phyloP scores from a whole-genome alignment of 257 asterid genomes.

The Misopates orontium region DNA sequence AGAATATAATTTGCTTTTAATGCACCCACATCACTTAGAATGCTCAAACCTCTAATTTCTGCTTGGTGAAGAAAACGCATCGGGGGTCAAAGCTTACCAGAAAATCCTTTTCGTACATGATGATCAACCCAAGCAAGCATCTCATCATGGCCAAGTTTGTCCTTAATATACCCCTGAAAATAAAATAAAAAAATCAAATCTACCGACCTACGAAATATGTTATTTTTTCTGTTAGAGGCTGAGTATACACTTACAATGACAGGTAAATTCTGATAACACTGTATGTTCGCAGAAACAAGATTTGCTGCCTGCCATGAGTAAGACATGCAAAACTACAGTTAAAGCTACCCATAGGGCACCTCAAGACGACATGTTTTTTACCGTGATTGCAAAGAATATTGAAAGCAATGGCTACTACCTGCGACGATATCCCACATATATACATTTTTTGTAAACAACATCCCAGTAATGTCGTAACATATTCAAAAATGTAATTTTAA shows the following conservation, averaged over 20 bases:
- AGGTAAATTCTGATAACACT: conserved; percentile 58
- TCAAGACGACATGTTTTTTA: no score
- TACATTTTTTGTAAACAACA: no score
- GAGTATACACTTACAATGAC: conserved; percentile 46
- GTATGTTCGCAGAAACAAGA: conserved; percentile 57
- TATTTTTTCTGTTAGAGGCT: no score
- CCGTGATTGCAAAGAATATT: no score
- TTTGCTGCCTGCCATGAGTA: conserved; percentile 56
- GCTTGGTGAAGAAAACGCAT: not conserved
- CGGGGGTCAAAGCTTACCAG: conserved; percentile 47
- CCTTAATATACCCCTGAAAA: conserved; percentile 51
- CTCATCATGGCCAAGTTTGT: conserved; percentile 74
- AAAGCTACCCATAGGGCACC: not conserved
- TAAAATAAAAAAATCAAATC: no score
- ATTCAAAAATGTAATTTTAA: no score
- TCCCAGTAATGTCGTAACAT: no score
- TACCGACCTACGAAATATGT: no score
- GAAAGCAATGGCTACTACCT: no score
- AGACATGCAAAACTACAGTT: conserved; percentile 20
- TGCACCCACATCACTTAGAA: not conserved
- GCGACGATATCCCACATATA: no score
- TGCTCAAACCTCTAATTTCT: not conserved
- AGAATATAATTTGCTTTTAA: not conserved
- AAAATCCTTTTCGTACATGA: conserved; percentile 62
- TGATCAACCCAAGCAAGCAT: conserved; percentile 58